phyloP scores from a whole-genome alignment of 805 yeast genomes.

The Pichia occidentalis region DNA sequence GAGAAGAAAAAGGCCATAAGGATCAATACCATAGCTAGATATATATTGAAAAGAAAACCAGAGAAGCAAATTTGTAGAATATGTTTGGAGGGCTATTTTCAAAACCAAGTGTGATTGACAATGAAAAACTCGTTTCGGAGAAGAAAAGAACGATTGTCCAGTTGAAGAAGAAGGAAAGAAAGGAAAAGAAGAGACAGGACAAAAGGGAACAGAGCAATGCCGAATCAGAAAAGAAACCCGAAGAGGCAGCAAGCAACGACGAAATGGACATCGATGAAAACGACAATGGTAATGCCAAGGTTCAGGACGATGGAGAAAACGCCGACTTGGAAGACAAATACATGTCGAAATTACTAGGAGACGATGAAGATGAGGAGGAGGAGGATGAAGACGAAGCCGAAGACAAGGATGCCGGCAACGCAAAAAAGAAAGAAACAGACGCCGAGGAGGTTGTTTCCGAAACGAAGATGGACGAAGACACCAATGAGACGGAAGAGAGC shows the following conservation, averaged over 20 bases:
- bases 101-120: conserved; percentile 40
- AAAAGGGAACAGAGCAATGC: conserved; percentile 19
- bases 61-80: not conserved
- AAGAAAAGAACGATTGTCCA: conserved; percentile 19
- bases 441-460: conserved; percentile 21
- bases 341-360: conserved; percentile 22
- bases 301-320: conserved; percentile 9
- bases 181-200: conserved; percentile 18
- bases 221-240: conserved; percentile 16
- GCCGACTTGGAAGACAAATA: conserved; percentile 15
- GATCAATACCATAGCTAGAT: conserved; percentile 3
- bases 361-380: conserved; percentile 22
- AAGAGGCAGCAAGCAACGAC: conserved; percentile 16
- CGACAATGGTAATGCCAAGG: conserved; percentile 21
- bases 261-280: conserved; percentile 31
- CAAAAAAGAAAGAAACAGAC: conserved; percentile 15
- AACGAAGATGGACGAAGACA: conserved; percentile 13
- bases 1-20: not conserved
- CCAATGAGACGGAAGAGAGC: conserved; percentile 3
- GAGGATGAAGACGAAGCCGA: conserved; percentile 14
- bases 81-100: conserved; percentile 28
- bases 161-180: conserved; percentile 10
- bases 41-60: conserved; percentile 3
- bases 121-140: conserved; percentile 25
- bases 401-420: conserved; percentile 11